Evolutionary conservation across 495 filamentous ascomycete genomes (phyloP), one percentile per base, ranked within the genome.

Genomic region (Tuber indicum): DNA sequence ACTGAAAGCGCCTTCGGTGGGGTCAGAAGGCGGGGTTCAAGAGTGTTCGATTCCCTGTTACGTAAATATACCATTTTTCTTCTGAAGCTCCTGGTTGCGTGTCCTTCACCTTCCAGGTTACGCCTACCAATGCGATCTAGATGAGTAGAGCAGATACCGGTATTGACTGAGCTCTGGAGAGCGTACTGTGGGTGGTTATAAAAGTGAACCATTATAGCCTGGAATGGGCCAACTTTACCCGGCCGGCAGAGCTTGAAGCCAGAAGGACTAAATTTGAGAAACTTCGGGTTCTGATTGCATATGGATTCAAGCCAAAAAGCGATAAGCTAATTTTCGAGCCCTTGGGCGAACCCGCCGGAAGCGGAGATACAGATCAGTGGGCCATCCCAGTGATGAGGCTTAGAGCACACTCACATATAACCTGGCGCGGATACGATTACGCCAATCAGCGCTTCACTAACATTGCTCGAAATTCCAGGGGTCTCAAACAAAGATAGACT

Each of bases 141-240:
- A 86, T 91, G 71, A 84, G 89, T 75, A 85, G 90, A n/a, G 90
- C 91, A 8, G 88, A 88, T 7, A 86, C 88, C 26, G 89, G 91
- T 7, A 83, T 90, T 43, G 88, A 90, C 77, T 86, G 87, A 86
- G 85, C 88, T n/a, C 86, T 88, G 0, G 83, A 86, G 2, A 84
- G 85, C 5, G 88, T 84, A 0, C 79, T 91, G 0, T 89, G 87
- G 78, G 86, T 87, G 0, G 84, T 91, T 73, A 85, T 90, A 26
- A 88, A 91, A 81, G 88, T 88, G 46, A 89, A 91, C 75, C 89
- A 91, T 72, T 89, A 91, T 75, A 87, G 86, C 4, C 90, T 86
- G 89, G 84, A 85, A 70, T 91, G 89, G 90, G 87, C 87, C 17
- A 89, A 91, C 82, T 83, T 88, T n/a, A 86, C 87, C 0, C 71